Evolutionary conservation across 345 rosid species (phyloP).

Genomic region (Boechera retrofracta): DNA sequence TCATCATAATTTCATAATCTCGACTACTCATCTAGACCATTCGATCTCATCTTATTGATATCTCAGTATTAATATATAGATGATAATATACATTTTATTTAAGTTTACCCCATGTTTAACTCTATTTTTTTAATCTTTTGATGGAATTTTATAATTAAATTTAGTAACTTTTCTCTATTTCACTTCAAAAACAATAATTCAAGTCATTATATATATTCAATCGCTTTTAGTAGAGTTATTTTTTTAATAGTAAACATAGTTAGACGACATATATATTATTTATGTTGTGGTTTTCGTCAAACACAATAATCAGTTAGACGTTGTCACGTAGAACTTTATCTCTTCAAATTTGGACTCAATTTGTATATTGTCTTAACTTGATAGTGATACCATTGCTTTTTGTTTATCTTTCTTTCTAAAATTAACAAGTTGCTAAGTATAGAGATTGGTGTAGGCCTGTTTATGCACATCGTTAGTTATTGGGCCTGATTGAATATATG

Average conservation of each 20-base stretch:
- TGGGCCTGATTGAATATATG: slow-evolving; percentile 14
- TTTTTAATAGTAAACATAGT: too few relatives aligned
- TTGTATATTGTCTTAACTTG: not conserved
- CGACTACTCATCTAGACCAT: too few relatives aligned
- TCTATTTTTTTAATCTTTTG: too few relatives aligned
- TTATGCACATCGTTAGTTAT: slow-evolving; percentile 10
- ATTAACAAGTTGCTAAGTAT: not conserved
- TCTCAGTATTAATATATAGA: too few relatives aligned
- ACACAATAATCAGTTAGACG: not conserved
- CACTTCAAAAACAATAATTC: not conserved
- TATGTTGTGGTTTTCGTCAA: not conserved
- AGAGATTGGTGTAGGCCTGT: not conserved
- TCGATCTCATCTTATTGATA: too few relatives aligned
- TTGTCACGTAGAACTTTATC: not conserved
- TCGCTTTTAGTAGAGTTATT: too few relatives aligned
- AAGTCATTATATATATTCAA: too few relatives aligned
- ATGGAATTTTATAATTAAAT: not conserved
- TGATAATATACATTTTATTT: too few relatives aligned
- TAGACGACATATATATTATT: too few relatives aligned
- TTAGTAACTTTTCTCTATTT: not conserved
- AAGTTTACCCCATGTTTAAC: not conserved
- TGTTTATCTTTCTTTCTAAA: too few relatives aligned
- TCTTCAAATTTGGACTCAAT: not conserved
- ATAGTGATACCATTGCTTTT: not conserved
- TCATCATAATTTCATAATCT: too few relatives aligned